A percentile compares a stretch with the other conserved stretches of the same genome.
Conservation (phyloP, 139 green algal genomes). For the Chlamydomonas sp. region DNA sequence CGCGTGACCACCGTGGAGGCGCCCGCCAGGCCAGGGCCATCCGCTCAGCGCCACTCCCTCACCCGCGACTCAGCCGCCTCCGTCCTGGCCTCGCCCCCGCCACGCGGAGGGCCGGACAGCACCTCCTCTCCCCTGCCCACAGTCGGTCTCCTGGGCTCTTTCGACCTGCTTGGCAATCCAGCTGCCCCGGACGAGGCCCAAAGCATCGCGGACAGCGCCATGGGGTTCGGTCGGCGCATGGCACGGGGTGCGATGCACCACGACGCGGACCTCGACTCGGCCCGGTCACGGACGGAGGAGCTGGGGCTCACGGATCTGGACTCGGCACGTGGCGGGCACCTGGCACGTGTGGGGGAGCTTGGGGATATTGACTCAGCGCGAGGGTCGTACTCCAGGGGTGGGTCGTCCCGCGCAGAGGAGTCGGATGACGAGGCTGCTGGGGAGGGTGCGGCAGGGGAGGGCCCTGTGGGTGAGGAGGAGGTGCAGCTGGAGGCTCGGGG, state of each 20-base stretch:
- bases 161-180: background rate
- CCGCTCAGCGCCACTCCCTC: background rate
- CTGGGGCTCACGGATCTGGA: conserved; percentile 11
- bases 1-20: background rate
- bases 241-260: background rate
- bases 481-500: background rate
- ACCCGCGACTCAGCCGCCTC: background rate
- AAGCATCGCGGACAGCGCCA: conserved; percentile 46
- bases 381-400: conserved; percentile 4
- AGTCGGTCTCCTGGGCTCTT: too few species aligned
- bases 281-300: background rate
- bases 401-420: background rate
- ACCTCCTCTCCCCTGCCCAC: background rate
- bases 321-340: background rate
- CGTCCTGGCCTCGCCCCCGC: background rate
- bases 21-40: background rate
- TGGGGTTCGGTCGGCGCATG: conserved; percentile 12
- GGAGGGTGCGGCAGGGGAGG: background rate
- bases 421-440: background rate
- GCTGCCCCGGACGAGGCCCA: conserved; percentile 16
- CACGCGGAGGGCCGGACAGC: background rate
- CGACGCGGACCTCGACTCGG: conserved; percentile 30
- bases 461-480: background rate
- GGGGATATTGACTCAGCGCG: conserved; percentile 36
- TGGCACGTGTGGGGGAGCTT: background rate